Evolutionary conservation across 805 yeast species (phyloP).

Genomic region (Yamadazyma sp.): DNA sequence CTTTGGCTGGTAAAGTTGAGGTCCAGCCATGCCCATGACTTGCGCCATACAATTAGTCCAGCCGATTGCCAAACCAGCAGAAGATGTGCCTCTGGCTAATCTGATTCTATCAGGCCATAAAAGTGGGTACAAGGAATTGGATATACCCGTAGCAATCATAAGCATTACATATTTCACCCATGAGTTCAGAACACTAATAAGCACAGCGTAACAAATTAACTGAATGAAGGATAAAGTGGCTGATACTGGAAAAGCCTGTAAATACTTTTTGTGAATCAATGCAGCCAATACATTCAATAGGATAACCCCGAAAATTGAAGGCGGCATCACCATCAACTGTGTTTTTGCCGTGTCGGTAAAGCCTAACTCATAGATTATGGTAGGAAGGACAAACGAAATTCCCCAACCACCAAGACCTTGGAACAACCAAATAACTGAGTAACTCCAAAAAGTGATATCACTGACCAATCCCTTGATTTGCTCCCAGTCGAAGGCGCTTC

Average conservation of each 20-base stretch:
- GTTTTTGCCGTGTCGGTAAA: constrained; percentile 21
- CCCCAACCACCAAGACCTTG: constrained; percentile 22
- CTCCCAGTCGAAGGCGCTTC: constrained; percentile 10
- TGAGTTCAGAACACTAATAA: constrained; percentile 8
- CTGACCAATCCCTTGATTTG: constrained; percentile 13
- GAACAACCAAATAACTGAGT: constrained; percentile 16
- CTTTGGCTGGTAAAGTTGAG: constrained; percentile 17
- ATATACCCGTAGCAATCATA: constrained; percentile 17
- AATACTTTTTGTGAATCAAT: constrained; percentile 13
- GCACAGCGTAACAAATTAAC: constrained; percentile 15
- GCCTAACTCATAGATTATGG: constrained; percentile 20
- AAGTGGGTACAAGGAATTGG: constrained; percentile 16
- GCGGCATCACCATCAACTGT: constrained; percentile 21
- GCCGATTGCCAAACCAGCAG: constrained; percentile 18
- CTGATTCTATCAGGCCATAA: constrained; percentile 20
- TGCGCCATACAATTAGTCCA: constrained; percentile 16
- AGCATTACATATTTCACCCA: constrained; percentile 16
- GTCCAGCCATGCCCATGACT: constrained; percentile 18
- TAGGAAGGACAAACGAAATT: constrained; percentile 20
- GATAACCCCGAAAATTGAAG: constrained; percentile 16
- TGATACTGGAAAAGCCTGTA: constrained; percentile 16
- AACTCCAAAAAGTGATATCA: constrained; percentile 17
- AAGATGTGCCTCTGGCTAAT: constrained; percentile 15
- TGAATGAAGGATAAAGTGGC: constrained; percentile 15
- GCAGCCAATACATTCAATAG: constrained; percentile 14